Evolutionary conservation across 371 early-diverging fungal species (phyloP), one percentile per base, ranked within the genome.

Genomic region (Zancudomyces culisetae): DNA sequence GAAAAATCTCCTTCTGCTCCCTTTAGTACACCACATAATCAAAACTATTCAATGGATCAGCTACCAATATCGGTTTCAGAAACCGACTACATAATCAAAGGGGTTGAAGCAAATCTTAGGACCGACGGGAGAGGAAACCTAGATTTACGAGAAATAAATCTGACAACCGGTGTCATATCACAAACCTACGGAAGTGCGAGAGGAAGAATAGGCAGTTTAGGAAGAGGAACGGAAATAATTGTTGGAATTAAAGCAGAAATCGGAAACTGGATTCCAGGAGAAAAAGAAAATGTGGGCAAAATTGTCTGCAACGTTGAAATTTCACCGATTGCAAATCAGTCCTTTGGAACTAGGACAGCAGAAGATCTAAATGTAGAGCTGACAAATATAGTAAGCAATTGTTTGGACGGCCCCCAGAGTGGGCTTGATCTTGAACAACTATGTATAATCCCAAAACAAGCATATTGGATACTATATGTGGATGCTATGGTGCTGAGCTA

Each of bases 161-260:
- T 90, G 39, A 87, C 86, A 59, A 82, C 79, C 0, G 85, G 86
- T 10, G 62, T 87, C 50, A 75, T 90, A 43, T 77, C 87, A n/a
- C 89, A 91, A 63, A 80, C 89, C 23, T 80, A 78, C 53, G 91
- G 95, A 4, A 81, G 81, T 60, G 85, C 85, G 27, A 78, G 86
- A 12, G 70, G 76, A 46, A 79, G 87, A 30, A 60, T 84, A 28
- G 85, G 86, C 1, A 76, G 59, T 45, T 50, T 66, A 40, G 63
- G 63, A 2, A 49, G 76, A 21, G 81, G 80, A 12, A 87, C 90
- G 0, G 88, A 90, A 54, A 80, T 93, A 0, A 70, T 95, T 19
- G 92, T 92, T 18, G 92, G 96, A 27, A 76, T 93, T 61, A 92
- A 90, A 61, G 87, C 85, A 2, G 90, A 89, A 55, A 79, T 91